Conservation (phyloP, 345 rosid genomes). For the Melaleuca alternifolia region DNA sequence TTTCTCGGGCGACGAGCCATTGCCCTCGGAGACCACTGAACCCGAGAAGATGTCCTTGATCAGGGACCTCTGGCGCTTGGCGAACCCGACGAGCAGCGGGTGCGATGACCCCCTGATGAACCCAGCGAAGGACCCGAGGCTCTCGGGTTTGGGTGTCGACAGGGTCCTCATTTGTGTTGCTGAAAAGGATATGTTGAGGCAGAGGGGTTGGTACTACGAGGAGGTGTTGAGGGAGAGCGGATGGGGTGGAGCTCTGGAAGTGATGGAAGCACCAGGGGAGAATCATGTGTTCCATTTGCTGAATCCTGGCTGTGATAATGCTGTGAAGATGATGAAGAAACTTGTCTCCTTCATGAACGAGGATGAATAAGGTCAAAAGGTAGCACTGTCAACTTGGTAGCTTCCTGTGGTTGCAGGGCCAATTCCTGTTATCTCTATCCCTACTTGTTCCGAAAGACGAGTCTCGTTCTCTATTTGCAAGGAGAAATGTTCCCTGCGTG, state of each 20-base stretch:
- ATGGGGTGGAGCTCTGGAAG: slow-evolving; percentile 16
- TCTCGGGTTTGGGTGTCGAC: slow-evolving; percentile 6
- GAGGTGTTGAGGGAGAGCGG: slow-evolving; percentile 14
- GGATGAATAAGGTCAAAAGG: background rate
- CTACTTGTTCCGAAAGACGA: background rate
- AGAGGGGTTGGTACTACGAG: slow-evolving; percentile 11
- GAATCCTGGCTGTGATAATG: slow-evolving; percentile 9
- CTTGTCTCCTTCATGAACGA: slow-evolving; percentile 13
- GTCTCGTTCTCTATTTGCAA: background rate
- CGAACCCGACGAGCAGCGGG: slow-evolving; percentile 15
- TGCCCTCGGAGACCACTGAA: background rate
- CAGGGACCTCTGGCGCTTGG: slow-evolving; percentile 3
- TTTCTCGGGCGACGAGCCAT: slow-evolving; percentile 15
- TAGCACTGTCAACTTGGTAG: background rate
- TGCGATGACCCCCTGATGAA: slow-evolving; percentile 16
- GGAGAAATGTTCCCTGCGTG: background rate
- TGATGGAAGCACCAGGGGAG: slow-evolving; percentile 18
- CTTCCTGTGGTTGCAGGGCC: background rate
- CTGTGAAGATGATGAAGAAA: slow-evolving; percentile 9
- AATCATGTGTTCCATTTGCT: slow-evolving; percentile 27
- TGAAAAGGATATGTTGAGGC: slow-evolving; percentile 16
- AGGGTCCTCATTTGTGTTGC: slow-evolving; percentile 20
- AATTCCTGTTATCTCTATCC: background rate
- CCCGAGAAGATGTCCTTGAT: background rate
- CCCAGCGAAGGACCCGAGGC: slow-evolving; percentile 13